Conservation (phyloP, 306 rosid species). For the Styphnolobium japonicum region DNA sequence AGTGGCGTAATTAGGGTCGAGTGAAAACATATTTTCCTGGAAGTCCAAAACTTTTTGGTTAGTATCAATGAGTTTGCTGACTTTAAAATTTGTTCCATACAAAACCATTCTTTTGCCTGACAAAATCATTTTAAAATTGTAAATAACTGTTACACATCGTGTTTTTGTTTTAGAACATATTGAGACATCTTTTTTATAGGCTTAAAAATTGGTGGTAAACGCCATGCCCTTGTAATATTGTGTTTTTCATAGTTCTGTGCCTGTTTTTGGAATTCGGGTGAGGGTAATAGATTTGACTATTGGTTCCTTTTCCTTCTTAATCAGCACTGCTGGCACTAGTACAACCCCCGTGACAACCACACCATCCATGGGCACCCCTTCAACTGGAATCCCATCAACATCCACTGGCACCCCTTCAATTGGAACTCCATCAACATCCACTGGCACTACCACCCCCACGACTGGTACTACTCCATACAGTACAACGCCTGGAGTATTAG, state of each 20-base stretch:
- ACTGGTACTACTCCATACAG: conserved; percentile 36
- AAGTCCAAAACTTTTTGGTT: too few relatives aligned
- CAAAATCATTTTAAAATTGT: background rate
- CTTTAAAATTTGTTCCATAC: background rate
- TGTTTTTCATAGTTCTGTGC: background rate
- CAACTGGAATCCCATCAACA: too few relatives aligned
- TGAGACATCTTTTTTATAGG: background rate
- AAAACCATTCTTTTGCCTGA: background rate
- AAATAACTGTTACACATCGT: too few relatives aligned
- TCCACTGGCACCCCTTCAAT: conserved; percentile 2
- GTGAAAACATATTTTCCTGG: background rate
- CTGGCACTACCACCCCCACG: conserved; percentile 4
- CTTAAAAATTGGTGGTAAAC: background rate
- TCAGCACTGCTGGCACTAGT: conserved; percentile 51
- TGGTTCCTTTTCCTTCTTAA: background rate
- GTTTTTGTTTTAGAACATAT: background rate
- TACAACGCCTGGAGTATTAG: conserved; percentile 57
- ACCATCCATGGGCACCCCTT: conserved; percentile 27
- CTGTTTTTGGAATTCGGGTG: background rate
- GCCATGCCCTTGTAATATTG: background rate
- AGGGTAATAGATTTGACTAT: too few relatives aligned
- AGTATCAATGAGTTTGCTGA: background rate
- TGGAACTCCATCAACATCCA: conserved; percentile 28
- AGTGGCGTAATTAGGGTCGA: background rate
- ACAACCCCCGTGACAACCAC: conserved; percentile 32